phyloP scores from a whole-genome alignment of 73 alveolate genomes.

The Paramecium biaurelia region DNA sequence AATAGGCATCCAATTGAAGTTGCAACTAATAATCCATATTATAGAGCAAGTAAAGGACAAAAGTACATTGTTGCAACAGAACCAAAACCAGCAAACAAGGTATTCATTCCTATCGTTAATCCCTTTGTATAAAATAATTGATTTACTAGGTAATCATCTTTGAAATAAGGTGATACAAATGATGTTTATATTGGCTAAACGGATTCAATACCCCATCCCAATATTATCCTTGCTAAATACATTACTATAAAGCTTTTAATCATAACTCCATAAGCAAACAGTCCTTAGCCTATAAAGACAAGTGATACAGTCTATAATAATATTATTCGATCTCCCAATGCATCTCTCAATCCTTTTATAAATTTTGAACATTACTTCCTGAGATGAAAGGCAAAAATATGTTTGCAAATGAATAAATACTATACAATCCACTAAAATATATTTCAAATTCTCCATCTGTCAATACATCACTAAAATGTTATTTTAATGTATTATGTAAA shows the following conservation, averaged over 20 bases:
- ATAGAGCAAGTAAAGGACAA: not conserved
- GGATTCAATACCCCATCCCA: constrained; percentile 50
- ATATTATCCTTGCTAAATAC: constrained; percentile 20
- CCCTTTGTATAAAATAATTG: not conserved
- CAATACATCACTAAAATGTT: constrained; percentile 3
- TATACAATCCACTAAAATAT: constrained; percentile 13
- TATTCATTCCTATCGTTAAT: constrained; percentile 30
- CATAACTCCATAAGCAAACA: constrained; percentile 20
- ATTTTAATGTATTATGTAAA: constrained; percentile 1
- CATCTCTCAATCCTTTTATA: not conserved
- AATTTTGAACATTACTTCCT: not conserved
- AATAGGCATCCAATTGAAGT: not conserved
- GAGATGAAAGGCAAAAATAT: constrained; percentile 17
- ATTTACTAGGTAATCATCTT: constrained; percentile 14
- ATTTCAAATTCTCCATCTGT: constrained; percentile 41
- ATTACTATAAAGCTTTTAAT: not conserved
- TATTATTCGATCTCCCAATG: not conserved
- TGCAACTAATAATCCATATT: constrained; percentile 10
- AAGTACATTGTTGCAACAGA: constrained; percentile 6
- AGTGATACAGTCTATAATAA: not conserved
- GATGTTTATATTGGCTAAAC: constrained; percentile 23
- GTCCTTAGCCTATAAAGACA: not conserved
- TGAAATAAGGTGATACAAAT: constrained; percentile 23
- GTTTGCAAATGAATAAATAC: constrained; percentile 21
- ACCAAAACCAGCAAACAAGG: constrained; percentile 43